phyloP scores from a whole-genome alignment of 257 asterid species.

The Asclepias syriaca region DNA sequence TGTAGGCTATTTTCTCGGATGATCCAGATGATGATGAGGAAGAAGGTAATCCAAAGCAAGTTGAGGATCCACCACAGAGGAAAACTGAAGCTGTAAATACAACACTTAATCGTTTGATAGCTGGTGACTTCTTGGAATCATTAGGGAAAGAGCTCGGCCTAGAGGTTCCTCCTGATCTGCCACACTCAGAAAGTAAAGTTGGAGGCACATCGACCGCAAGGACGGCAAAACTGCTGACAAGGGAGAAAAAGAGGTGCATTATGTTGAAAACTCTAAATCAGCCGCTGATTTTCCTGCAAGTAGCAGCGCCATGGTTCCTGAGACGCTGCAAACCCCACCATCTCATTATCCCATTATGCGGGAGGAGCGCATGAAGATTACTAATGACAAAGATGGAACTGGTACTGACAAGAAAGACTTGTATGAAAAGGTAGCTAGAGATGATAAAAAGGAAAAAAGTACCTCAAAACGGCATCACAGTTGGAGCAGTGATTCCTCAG shows the following conservation, averaged over 20 bases:
- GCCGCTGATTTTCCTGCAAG: conserved; percentile 16
- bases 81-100: conserved; percentile 71
- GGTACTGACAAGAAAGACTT: conserved; percentile 7
- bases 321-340: conserved; percentile 8
- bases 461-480: conserved; percentile 19
- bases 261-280: conserved; percentile 18
- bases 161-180: conserved; percentile 68
- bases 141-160: conserved; percentile 89
- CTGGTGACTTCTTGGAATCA: conserved; percentile 95
- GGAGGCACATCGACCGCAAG: conserved; percentile 21
- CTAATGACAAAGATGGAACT: conserved; percentile 16
- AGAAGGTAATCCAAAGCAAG: conserved; percentile 29
- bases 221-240: conserved; percentile 19
- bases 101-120: conserved; percentile 75
- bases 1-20: conserved; percentile 90
- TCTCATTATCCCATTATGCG: conserved; percentile 19
- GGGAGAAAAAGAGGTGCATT: conserved; percentile 22
- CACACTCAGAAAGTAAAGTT: conserved; percentile 35
- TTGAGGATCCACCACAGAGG: conserved; percentile 44
- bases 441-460: conserved; percentile 21
- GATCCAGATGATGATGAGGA: conserved; percentile 78
- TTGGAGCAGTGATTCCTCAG: conserved; percentile 45
- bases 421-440: conserved; percentile 12
- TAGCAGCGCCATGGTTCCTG: conserved; percentile 22
- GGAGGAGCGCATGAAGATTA: background rate